A percentile compares a stretch with the other conserved stretches of the same genome.
These are phyloP conservation scores for Entrophospora sp. DNA, from an alignment of 192 early-diverging fungal species.

Conservation along the genomic window DNA sequence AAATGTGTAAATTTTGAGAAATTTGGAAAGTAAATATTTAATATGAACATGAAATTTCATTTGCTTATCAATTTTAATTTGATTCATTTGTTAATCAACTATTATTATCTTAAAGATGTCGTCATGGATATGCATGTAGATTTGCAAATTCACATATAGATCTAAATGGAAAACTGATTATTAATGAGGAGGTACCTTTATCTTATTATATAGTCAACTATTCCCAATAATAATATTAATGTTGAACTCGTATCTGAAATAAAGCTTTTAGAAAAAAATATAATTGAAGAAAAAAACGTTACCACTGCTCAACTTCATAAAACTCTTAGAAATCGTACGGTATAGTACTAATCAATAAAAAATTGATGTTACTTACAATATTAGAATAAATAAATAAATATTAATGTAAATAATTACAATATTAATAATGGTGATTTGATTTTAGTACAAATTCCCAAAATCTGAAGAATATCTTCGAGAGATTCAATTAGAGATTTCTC, in stretches of 20 bases:
- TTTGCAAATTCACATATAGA: constrained; percentile 46
- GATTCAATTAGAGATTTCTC: constrained; percentile 24
- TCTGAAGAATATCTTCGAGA: constrained; percentile 28
- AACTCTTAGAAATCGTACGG: too few relatives aligned
- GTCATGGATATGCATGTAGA: constrained; percentile 56
- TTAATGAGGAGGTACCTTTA: constrained; percentile 54
- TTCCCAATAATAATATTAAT: too few relatives aligned
- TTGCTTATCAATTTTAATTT: too few relatives aligned
- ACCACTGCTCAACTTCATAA: too few relatives aligned
- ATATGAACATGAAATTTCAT: constrained; percentile 2
- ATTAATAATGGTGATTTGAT: constrained; percentile 5
- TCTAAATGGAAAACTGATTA: constrained; percentile 38
- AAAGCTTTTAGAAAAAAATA: too few relatives aligned
- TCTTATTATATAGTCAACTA: too few relatives aligned
- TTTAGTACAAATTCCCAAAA: constrained; percentile 35
- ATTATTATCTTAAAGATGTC: constrained; percentile 30
- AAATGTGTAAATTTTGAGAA: constrained; percentile 60
- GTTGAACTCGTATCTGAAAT: too few relatives aligned
- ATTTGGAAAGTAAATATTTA: constrained; percentile 61
- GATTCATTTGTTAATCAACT: neutral
- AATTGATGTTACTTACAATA: too few relatives aligned
- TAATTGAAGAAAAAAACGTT: too few relatives aligned
- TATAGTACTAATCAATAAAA: too few relatives aligned
- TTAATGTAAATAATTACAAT: neutral
- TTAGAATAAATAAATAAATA: neutral